Conservation (phyloP, 1,284 basidiomycete genomes). For the Rhodotorula sp. region DNA sequence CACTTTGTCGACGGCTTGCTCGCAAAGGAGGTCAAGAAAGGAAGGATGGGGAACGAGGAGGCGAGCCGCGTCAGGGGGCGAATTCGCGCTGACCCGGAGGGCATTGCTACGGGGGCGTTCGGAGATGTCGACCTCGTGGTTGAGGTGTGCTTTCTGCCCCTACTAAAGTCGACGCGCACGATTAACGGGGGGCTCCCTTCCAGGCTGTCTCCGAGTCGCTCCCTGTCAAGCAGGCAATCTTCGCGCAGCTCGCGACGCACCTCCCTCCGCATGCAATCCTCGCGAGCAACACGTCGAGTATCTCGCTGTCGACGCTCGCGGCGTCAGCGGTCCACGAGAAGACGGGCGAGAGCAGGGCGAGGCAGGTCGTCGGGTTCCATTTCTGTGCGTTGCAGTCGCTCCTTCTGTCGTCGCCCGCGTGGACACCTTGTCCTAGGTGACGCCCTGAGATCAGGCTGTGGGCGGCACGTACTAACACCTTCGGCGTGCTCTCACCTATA, state of each 20-base stretch:
- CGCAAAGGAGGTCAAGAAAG: slow-evolving; percentile 84
- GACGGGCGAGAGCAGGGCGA: slow-evolving; percentile 48
- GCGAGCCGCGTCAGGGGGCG: slow-evolving; percentile 72
- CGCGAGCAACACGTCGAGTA: slow-evolving; percentile 91
- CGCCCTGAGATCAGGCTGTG: no score
- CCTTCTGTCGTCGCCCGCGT: background rate
- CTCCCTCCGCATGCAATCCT: slow-evolving; percentile 75
- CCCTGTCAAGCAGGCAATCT: slow-evolving; percentile 75
- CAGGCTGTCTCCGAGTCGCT: slow-evolving; percentile 89
- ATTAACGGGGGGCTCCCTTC: no score
- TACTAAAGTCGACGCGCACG: slow-evolving; percentile 61
- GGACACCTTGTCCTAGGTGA: background rate
- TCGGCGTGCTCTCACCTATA: background rate
- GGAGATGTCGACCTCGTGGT: slow-evolving; percentile 84
- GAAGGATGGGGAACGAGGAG: slow-evolving; percentile 66
- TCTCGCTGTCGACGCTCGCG: slow-evolving; percentile 91
- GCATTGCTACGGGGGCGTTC: slow-evolving; percentile 56
- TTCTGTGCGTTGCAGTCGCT: slow-evolving; percentile 26
- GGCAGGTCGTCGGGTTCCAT: slow-evolving; percentile 66
- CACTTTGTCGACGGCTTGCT: slow-evolving; percentile 74
- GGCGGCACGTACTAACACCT: no score
- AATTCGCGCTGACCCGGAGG: slow-evolving; percentile 61
- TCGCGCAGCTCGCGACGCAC: slow-evolving; percentile 68
- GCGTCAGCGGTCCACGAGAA: slow-evolving; percentile 59
- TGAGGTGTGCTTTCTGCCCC: slow-evolving; percentile 69